Evolutionary conservation across 805 yeast genomes (phyloP), one percentile per base, ranked within the genome.

Genomic region (Saccharomyces kudriavzevii): DNA sequence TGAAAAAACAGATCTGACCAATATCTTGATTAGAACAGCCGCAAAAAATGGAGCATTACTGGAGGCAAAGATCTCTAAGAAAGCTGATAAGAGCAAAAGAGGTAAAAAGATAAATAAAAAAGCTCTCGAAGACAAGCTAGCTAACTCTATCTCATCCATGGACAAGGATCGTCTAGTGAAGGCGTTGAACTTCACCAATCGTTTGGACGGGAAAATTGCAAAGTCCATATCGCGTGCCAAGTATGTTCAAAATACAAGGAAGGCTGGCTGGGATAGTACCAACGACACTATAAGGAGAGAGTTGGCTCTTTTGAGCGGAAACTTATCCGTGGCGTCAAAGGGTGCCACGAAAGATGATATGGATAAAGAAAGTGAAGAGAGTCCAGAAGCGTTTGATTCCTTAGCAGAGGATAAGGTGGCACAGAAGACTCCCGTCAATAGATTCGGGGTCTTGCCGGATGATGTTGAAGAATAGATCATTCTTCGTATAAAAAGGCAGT

Each of bases 201-300:
- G 77, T 49, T 71, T 85, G 51, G 76, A 81, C 20, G 77, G 79
- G 47, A 86, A 85, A 65, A 84, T 85, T 45, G 79, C 79, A 58
- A 82, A 80, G 59, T 82, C 89, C 58, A 78, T 83, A 27, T 76
- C 77, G 48, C 77, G 89, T 63, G 84, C 88, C 24, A 83, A 76
- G 60, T 79, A 74, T 59, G 82, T 85, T 28, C 85, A 81, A 60
- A 71, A 68, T 22, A 75, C 85, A 10, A 76, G 94, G 68, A 85
- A 84, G 66, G 71, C 87, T 0, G 84, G 81, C 14, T 86, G 92
- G 94, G 90, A 85, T 49, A 71, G 75, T 47, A 83, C 84, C 52
- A 86, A 85, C 64, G 73, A 77, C 54, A 66, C 68, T 29, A 77
- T 82, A 10, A 75, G 65, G 53, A 67, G 68, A 51, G 68, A 67